Percentiles rank a stretch among this genome's conserved stretches.
Evolutionary conservation across 306 rosid species (phyloP).

Genomic region (Medicago truncatula): DNA sequence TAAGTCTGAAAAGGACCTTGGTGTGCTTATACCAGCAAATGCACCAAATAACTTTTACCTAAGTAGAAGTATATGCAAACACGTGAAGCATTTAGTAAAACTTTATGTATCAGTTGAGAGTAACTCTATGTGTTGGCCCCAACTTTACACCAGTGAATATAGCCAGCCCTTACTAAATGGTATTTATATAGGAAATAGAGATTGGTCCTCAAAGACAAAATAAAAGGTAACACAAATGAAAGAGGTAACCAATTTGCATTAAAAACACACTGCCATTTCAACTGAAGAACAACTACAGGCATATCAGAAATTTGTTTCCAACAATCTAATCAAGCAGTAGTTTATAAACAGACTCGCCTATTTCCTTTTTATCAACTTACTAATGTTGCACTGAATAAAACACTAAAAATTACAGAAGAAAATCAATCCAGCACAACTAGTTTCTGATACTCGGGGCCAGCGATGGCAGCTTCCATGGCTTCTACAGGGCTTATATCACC

Average conservation of each 20-base stretch:
- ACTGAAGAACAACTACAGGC: not conserved
- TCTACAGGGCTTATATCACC: constrained; percentile 50
- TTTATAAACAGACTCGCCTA: not conserved
- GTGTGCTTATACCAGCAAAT: too few species aligned
- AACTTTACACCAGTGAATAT: not conserved
- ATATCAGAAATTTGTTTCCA: too few species aligned
- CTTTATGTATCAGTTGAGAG: too few species aligned
- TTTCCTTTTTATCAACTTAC: not conserved
- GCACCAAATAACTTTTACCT: too few species aligned
- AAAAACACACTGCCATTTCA: not conserved
- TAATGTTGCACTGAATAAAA: not conserved
- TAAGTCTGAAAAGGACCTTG: too few species aligned
- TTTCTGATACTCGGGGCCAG: constrained; percentile 55
- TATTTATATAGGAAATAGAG: not conserved
- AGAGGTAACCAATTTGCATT: not conserved
- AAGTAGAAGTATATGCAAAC: too few species aligned
- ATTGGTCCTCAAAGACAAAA: too few species aligned
- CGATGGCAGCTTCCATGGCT: constrained; percentile 57
- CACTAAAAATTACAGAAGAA: not conserved
- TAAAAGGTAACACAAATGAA: too few species aligned
- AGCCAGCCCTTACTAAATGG: too few species aligned
- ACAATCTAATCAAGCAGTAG: not conserved
- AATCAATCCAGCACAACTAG: constrained; percentile 50
- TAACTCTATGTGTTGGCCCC: not conserved
- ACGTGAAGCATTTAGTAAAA: not conserved